Evolutionary conservation across 495 filamentous ascomycete species (phyloP).

Genomic region (Penicillium maclennaniae): DNA sequence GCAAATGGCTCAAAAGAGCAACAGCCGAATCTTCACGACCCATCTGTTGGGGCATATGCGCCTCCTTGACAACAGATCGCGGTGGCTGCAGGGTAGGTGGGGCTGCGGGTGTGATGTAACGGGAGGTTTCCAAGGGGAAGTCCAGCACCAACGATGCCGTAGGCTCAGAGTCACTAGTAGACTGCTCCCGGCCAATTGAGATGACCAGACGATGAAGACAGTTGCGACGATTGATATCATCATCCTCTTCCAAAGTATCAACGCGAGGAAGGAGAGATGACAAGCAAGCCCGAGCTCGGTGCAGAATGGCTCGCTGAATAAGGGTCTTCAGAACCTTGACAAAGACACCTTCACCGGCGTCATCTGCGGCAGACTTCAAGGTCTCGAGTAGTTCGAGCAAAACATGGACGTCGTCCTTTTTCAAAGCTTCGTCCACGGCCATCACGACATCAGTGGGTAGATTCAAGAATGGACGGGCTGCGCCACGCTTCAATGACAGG

Average conservation of each 20-base stretch:
- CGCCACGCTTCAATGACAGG: slow-evolving; percentile 64
- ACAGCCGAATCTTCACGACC: slow-evolving; percentile 71
- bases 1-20: slow-evolving; percentile 64
- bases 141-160: slow-evolving; percentile 45
- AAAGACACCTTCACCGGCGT: slow-evolving; percentile 42
- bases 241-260: slow-evolving; percentile 71
- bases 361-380: slow-evolving; percentile 49
- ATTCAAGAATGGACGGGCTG: slow-evolving; percentile 66
- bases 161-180: slow-evolving; percentile 48
- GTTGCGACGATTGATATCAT: slow-evolving; percentile 91
- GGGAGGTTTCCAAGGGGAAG: slow-evolving; percentile 48
- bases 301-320: slow-evolving; percentile 77
- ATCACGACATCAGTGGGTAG: slow-evolving; percentile 63
- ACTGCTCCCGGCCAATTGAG: slow-evolving; percentile 76
- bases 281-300: slow-evolving; percentile 63
- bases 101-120: slow-evolving; percentile 75
- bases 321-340: slow-evolving; percentile 70
- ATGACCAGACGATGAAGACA: slow-evolving; percentile 90
- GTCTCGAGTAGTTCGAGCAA: slow-evolving; percentile 57
- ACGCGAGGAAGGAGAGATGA: slow-evolving; percentile 62
- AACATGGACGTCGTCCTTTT: slow-evolving; percentile 62
- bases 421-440: slow-evolving; percentile 71
- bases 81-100: slow-evolving; percentile 59
- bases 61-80: slow-evolving; percentile 50
- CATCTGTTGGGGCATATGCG: slow-evolving; percentile 55